These are phyloP conservation scores for Phytophthora quininea DNA, from an alignment of 352 stramenopile species.

Conservation along the genomic window DNA sequence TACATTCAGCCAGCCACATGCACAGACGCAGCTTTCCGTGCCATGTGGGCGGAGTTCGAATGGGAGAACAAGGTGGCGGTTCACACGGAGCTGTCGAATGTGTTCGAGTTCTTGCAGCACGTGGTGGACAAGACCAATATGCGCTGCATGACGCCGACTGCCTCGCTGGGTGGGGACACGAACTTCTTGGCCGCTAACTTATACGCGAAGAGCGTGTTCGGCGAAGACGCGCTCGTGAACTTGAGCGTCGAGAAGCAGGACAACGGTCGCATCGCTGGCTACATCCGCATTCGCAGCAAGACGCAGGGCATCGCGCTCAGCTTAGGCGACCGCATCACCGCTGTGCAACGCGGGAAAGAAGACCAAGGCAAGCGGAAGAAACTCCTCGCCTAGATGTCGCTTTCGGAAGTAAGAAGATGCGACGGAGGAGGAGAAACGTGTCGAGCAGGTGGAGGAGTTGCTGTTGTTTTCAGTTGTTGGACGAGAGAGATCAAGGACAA, in stretches of 20 bases:
- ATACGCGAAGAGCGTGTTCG: constrained; percentile 93
- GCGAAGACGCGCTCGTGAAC: constrained; percentile 99
- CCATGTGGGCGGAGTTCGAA: constrained; percentile 99
- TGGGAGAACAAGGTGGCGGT: constrained; percentile 99
- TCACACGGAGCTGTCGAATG: constrained; percentile 96
- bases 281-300: constrained; percentile 99
- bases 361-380: constrained; percentile 89
- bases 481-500: constrained; percentile 40
- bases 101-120: constrained; percentile 98
- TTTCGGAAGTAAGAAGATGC: constrained; percentile 26
- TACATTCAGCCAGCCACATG: constrained; percentile 98
- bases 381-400: constrained; percentile 57
- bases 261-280: constrained; percentile 96
- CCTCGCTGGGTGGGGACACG: constrained; percentile 87
- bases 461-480: constrained; percentile 32
- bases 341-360: constrained; percentile 92
- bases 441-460: constrained; percentile 19
- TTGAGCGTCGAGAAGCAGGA: constrained; percentile 99
- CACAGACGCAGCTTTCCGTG: constrained; percentile 97
- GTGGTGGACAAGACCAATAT: constrained; percentile 99
- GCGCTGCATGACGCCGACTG: constrained; percentile 97
- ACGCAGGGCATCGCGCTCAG: constrained; percentile 99
- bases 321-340: constrained; percentile 98
- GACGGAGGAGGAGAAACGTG: constrained; percentile 8
- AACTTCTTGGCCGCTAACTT: constrained; percentile 95